Base-by-base conservation (phyloP, 805 yeast genomes). In the Candida hungchunana region DNA sequence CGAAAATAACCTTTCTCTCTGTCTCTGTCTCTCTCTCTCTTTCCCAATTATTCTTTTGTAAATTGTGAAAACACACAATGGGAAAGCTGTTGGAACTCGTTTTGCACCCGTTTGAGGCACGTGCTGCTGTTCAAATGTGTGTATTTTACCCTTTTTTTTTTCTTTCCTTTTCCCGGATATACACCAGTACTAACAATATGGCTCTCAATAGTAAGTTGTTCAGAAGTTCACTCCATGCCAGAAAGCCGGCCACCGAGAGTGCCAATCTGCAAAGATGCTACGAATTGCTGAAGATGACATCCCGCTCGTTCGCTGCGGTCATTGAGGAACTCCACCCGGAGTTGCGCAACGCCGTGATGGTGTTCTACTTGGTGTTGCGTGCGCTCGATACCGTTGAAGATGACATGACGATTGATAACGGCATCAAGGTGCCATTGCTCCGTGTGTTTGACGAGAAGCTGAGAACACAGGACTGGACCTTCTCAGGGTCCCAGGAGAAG, bases 371-470 rank as follows among this genome's bases (percentile, higher is more conserved):
- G 37, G 71, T 88, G 16, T 65, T 93, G 46, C 74, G 98, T 42
- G 98, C 95, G 2, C 73, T 93, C 51, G 98, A 93, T 56, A 93
- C 98, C 1, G 73, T 93, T 37, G 98, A 93, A 60, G 98, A 93
- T 60, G 97, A 93, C 59, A 88, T 88, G 94, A 74, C 93, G 7
- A 64, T 93, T 40, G 81, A 76, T 43, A 79, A 83, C 5, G 67
- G 69, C 15, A 50, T 77, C 41, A 93, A 93, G 63, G 64, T 88
- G 18, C 88, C 93, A 3, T 58, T 88, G 32, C 69, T 93, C 47
- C 71, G 90, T 40, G 47, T 57, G 3, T 93, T 93, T 60, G 69
- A 78, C 56, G 61, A 71, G 19, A 79, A 82, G 42, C 69, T 93
- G 47, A 63, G 67, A 30, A 58, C 73, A 4, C 66, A 70, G 26